Evolutionary conservation across 202 grass and related monocot species (phyloP).

Genomic region (Setaria italica): DNA sequence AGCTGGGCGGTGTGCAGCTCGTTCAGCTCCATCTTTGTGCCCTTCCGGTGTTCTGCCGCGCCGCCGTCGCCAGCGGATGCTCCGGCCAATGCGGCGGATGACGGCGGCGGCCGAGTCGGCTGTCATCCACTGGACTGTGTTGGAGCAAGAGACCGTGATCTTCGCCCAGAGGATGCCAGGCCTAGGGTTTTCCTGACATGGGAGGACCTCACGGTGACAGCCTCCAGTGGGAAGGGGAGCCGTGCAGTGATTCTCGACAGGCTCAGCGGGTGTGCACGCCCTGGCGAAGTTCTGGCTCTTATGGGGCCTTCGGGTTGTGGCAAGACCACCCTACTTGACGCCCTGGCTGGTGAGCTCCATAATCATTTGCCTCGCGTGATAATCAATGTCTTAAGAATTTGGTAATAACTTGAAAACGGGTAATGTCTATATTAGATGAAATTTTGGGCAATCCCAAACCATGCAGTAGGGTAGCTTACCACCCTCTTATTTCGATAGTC

Average conservation of each 20-base stretch:
- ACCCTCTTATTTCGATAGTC: too few species aligned
- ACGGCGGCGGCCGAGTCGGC: too few species aligned
- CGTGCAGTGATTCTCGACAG: slow-evolving; percentile 37
- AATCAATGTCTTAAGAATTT: neutral
- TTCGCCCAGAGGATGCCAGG: too few species aligned
- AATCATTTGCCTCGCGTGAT: neutral
- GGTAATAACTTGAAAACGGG: neutral
- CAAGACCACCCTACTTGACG: slow-evolving; percentile 61
- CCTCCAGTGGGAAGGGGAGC: neutral
- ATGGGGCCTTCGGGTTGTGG: slow-evolving; percentile 65
- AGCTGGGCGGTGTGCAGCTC: neutral
- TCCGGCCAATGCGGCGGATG: neutral
- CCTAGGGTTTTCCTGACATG: slow-evolving; percentile 46
- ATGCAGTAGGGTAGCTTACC: too few species aligned
- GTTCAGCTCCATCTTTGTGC: neutral
- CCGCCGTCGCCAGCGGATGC: neutral
- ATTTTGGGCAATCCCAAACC: too few species aligned
- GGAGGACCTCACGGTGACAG: slow-evolving; percentile 52
- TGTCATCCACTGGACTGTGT: neutral
- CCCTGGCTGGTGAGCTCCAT: slow-evolving; percentile 41
- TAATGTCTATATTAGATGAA: too few species aligned
- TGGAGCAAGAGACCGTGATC: neutral
- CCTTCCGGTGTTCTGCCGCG: neutral
- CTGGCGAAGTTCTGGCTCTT: slow-evolving; percentile 53
- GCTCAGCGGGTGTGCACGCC: slow-evolving; percentile 42